A percentile compares a stretch with the other conserved stretches of the same genome.
Conservation (phyloP, 148 eudicot species). For the Chenopodium quinoa region DNA sequence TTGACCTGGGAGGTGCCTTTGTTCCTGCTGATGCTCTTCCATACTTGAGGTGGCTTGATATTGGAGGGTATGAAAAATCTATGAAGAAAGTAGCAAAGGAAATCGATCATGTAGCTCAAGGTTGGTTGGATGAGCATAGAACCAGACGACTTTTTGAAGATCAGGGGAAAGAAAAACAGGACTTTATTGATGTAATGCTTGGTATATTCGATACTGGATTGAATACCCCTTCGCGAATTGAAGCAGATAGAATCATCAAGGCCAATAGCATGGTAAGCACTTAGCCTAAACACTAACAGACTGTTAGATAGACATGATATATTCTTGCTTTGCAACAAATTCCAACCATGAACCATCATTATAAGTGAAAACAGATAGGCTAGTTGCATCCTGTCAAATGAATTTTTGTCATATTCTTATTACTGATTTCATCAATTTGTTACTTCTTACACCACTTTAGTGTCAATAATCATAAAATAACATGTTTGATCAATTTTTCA, state of each 20-base stretch:
- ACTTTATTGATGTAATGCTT: conserved; percentile 37
- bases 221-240: background rate
- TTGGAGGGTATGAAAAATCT: conserved; percentile 37
- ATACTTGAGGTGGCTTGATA: conserved; percentile 32
- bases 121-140: conserved; percentile 33
- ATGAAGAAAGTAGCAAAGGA: conserved; percentile 29
- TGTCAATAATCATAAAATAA: background rate
- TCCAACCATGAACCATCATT: too few relatives aligned
- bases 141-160: background rate
- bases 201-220: conserved; percentile 1
- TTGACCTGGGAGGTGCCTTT: conserved; percentile 18
- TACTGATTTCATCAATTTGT: background rate
- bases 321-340: too few relatives aligned
- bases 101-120: conserved; percentile 15
- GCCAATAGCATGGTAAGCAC: conserved; percentile 32
- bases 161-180: conserved; percentile 14
- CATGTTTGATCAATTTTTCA: background rate
- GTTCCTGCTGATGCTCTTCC: conserved; percentile 32
- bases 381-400: background rate
- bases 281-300: background rate
- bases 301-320: background rate
- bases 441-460: background rate
- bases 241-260: conserved; percentile 27
- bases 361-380: background rate
- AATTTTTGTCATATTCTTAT: background rate